These are phyloP conservation scores for Agaricales sp. DNA, from an alignment of 1,284 basidiomycete genomes.

Conservation along the genomic window DNA sequence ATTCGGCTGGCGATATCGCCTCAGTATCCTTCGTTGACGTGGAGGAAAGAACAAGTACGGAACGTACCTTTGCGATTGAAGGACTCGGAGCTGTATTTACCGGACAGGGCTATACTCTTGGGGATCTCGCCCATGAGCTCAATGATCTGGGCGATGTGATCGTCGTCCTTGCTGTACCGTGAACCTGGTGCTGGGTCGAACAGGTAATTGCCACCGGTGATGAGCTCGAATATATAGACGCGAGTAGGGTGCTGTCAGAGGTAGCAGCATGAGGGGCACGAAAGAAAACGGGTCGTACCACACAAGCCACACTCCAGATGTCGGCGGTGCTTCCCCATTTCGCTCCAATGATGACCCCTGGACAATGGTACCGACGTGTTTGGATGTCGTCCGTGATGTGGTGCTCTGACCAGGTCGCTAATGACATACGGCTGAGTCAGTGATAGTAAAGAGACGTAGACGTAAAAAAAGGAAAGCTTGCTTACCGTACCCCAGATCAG, in stretches of 20 bases:
- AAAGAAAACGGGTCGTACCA: conserved; percentile 45
- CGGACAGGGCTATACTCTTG: conserved; percentile 75
- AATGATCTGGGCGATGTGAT: conserved; percentile 98
- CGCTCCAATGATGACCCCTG: conserved; percentile 1
- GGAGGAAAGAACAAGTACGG: conserved; percentile 5
- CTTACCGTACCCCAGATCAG: conserved; percentile 89
- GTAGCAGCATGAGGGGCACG: too few species aligned
- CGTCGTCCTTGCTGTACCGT: conserved; percentile 89
- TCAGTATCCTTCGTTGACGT: too few species aligned
- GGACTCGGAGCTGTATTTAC: conserved; percentile 92
- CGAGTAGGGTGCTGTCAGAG: too few species aligned
- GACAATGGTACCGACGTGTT: conserved; percentile 1
- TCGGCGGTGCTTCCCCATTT: conserved; percentile 1
- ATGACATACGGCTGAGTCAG: neutral
- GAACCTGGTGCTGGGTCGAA: conserved; percentile 77
- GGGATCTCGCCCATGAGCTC: conserved; percentile 92
- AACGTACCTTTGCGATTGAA: conserved; percentile 85
- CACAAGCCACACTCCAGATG: conserved; percentile 57
- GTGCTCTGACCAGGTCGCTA: conserved; percentile 2
- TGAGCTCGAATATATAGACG: conserved; percentile 76
- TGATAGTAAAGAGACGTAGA: too few species aligned
- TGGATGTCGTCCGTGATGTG: conserved; percentile 4
- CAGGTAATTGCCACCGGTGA: conserved; percentile 86
- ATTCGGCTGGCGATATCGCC: conserved; percentile 53
- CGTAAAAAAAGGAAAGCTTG: too few species aligned